Percentiles rank a stretch among this genome's conserved stretches.
Conservation (phyloP, 176 grass and related monocot species). For the Hyparrhenia diplandra region DNA sequence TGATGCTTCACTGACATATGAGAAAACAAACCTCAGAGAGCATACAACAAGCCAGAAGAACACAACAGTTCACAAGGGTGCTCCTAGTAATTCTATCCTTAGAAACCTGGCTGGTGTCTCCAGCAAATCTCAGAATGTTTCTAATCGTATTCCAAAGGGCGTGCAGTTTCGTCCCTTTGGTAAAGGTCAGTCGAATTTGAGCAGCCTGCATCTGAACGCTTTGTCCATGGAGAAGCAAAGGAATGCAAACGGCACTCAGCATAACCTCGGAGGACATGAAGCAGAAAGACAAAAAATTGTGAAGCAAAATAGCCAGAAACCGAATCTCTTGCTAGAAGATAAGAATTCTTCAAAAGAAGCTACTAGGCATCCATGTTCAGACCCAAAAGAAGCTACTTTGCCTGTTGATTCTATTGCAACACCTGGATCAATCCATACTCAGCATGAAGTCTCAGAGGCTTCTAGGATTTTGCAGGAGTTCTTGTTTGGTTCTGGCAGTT, state of each 20-base stretch:
- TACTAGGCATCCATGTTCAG: slow-evolving; percentile 18
- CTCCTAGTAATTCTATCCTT: slow-evolving; percentile 30
- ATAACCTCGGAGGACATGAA: slow-evolving; percentile 8
- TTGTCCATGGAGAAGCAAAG: slow-evolving; percentile 24
- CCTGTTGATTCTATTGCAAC: slow-evolving; percentile 23
- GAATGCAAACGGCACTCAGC: slow-evolving; percentile 11
- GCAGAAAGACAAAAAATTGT: slow-evolving; percentile 11
- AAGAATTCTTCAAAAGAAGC: slow-evolving; percentile 20
- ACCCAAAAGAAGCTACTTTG: slow-evolving; percentile 24
- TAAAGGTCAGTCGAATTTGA: slow-evolving; percentile 26
- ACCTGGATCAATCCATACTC: slow-evolving; percentile 20
- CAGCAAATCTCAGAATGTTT: slow-evolving; percentile 29
- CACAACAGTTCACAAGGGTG: slow-evolving; percentile 23
- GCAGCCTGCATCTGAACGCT: slow-evolving; percentile 3
- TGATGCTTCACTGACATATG: slow-evolving; percentile 25
- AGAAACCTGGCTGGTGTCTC: slow-evolving; percentile 34
- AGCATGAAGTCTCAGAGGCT: slow-evolving; percentile 60
- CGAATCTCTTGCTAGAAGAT: slow-evolving; percentile 1
- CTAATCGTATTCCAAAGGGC: slow-evolving; percentile 60
- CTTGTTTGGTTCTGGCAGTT: slow-evolving; percentile 64
- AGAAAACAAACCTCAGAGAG: slow-evolving; percentile 38
- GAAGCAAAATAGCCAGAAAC: not conserved
- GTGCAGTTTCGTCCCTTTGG: slow-evolving; percentile 64
- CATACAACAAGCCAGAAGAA: slow-evolving; percentile 43
- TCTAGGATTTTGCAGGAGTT: slow-evolving; percentile 87